Conservation (phyloP, 2,329 filamentous ascomycete genomes). For the Diatrype stigma region DNA sequence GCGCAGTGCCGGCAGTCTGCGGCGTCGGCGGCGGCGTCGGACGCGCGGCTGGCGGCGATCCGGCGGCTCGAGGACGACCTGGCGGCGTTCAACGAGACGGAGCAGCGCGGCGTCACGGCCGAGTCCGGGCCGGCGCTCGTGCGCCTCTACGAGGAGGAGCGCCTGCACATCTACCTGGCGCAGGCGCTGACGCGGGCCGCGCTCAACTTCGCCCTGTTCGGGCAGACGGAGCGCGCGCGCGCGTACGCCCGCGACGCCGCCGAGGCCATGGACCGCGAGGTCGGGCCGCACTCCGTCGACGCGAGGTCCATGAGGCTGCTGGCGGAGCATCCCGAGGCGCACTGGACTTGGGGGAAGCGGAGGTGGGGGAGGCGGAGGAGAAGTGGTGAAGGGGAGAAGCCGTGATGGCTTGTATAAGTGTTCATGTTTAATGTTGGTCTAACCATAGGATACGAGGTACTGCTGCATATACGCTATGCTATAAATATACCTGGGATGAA, state of each 20-base stretch:
- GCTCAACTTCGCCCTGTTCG: slow-evolving; percentile 34
- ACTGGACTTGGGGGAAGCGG: slow-evolving; percentile 30
- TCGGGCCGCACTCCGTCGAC: slow-evolving; percentile 24
- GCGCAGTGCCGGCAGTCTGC: slow-evolving; percentile 22
- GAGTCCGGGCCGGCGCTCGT: slow-evolving; percentile 26
- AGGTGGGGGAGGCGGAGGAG: slow-evolving; percentile 8
- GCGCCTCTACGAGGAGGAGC: slow-evolving; percentile 29
- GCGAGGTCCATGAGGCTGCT: slow-evolving; percentile 28
- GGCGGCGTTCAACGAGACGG: slow-evolving; percentile 11
- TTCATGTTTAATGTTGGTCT: too few species aligned
- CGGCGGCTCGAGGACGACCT: slow-evolving; percentile 23
- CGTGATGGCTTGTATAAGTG: neutral
- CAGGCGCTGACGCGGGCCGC: slow-evolving; percentile 34
- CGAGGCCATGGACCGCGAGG: slow-evolving; percentile 28
- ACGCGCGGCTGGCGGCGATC: slow-evolving; percentile 28
- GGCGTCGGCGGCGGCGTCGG: slow-evolving; percentile 22
- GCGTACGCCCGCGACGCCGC: slow-evolving; percentile 29
- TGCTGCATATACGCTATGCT: too few species aligned
- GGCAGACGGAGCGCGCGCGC: slow-evolving; percentile 25
- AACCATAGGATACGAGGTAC: too few species aligned
- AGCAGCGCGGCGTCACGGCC: slow-evolving; percentile 23
- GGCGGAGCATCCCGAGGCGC: slow-evolving; percentile 24
- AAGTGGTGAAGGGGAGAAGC: neutral
- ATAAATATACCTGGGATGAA: too few species aligned
- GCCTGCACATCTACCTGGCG: slow-evolving; percentile 29